phyloP scores from a whole-genome alignment of 345 rosid genomes.

The Angophora floribunda region DNA sequence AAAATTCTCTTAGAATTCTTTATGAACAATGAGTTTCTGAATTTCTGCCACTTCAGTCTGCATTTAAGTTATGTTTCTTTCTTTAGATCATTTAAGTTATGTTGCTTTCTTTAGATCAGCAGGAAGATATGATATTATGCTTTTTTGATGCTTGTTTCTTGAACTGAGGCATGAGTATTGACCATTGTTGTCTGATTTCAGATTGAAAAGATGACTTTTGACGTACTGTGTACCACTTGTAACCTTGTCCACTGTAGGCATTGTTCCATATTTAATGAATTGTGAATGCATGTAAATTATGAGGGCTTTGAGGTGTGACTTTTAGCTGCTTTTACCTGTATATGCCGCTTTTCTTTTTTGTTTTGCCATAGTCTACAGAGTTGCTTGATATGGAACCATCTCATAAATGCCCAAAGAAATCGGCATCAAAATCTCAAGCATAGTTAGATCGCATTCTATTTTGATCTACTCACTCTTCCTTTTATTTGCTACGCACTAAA shows the following conservation, averaged over 20 bases:
- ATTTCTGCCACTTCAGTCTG: neutral
- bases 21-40: neutral
- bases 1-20: neutral
- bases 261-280: neutral
- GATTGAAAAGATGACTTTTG: neutral
- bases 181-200: neutral
- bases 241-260: neutral
- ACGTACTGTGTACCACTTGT: neutral
- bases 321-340: neutral
- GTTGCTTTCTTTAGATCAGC: neutral
- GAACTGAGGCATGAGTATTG: neutral
- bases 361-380: neutral
- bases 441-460: neutral
- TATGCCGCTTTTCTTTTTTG: neutral
- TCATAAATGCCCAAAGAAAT: neutral
- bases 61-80: neutral
- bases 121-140: neutral
- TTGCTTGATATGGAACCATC: neutral
- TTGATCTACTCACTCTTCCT: neutral
- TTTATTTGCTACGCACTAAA: slow-evolving; percentile 10
- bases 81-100: neutral
- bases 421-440: neutral
- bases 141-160: neutral
- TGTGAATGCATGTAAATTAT: neutral
- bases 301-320: neutral